Evolutionary conservation across 164 flowering plant genomes (phyloP).

Genomic region (Tetrastigma voinierianum): DNA sequence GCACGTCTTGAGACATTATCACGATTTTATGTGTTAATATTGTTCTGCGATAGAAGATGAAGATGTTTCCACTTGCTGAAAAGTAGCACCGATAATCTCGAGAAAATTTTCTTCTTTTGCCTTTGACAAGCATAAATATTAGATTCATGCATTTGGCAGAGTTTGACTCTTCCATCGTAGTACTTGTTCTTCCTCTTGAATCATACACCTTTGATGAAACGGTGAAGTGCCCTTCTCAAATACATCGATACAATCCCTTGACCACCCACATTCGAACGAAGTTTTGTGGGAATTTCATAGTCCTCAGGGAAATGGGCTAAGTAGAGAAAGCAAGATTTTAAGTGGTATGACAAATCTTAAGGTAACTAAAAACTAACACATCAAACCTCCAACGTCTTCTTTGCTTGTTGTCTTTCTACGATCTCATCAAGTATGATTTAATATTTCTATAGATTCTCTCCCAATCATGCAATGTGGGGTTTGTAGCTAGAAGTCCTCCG

Average conservation of each 20-base stretch:
- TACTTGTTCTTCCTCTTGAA: conserved; percentile 11
- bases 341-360: conserved; percentile 25
- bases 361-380: conserved; percentile 27
- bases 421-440: conserved; percentile 2
- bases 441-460: conserved; percentile 11
- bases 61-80: neutral
- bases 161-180: conserved; percentile 6
- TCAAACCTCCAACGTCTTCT: no score
- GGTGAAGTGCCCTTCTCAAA: conserved; percentile 20
- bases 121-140: conserved; percentile 22
- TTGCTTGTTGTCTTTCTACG: no score
- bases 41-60: neutral
- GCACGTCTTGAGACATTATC: conserved; percentile 12
- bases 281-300: conserved; percentile 7
- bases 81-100: neutral
- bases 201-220: conserved; percentile 21
- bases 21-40: neutral
- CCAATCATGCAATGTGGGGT: conserved; percentile 23
- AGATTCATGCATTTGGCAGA: conserved; percentile 32
- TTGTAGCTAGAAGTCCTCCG: conserved; percentile 30
- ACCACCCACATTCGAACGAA: conserved; percentile 30
- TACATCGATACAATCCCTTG: conserved; percentile 21
- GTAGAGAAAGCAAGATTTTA: conserved; percentile 38
- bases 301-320: conserved; percentile 29
- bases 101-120: conserved; percentile 23